phyloP scores from a whole-genome alignment of 306 rosid genomes.

The Canavalia gladiata region DNA sequence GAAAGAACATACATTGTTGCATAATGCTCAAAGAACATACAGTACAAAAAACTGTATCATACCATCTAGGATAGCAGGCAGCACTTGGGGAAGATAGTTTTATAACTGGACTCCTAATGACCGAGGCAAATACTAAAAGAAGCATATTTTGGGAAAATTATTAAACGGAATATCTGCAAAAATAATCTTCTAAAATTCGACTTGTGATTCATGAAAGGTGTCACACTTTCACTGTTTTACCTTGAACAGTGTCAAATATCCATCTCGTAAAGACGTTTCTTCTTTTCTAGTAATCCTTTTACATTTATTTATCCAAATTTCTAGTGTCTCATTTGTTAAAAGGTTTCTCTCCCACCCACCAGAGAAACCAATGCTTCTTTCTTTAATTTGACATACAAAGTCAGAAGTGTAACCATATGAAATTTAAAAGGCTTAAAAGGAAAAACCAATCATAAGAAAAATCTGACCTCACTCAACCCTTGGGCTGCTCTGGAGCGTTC shows the following conservation, averaged over 20 bases:
- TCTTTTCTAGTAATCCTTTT: not conserved
- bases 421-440: not conserved
- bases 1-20: slow-evolving; percentile 83
- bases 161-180: slow-evolving; percentile 12
- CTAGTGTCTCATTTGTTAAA: not conserved
- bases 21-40: slow-evolving; percentile 93
- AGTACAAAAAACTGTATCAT: slow-evolving; percentile 24
- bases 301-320: not conserved
- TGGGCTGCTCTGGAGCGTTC: slow-evolving; percentile 99
- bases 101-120: slow-evolving; percentile 91
- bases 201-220: not conserved
- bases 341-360: not conserved
- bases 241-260: slow-evolving; percentile 94
- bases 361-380: not conserved
- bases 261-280: slow-evolving; percentile 94
- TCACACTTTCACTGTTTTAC: slow-evolving; percentile 52
- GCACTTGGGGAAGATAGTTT: slow-evolving; percentile 88
- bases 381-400: slow-evolving; percentile 1
- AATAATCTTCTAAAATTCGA: slow-evolving; percentile 17
- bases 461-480: slow-evolving; percentile 93
- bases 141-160: slow-evolving; percentile 37
- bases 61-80: slow-evolving; percentile 98
- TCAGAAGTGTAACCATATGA: slow-evolving; percentile 10
- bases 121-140: slow-evolving; percentile 84
- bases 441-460: not conserved